A percentile compares a stretch with the other conserved stretches of the same genome.
phyloP scores from a whole-genome alignment of 1,139 yeast species.

The Zygosaccharomyces pseudobailii region DNA sequence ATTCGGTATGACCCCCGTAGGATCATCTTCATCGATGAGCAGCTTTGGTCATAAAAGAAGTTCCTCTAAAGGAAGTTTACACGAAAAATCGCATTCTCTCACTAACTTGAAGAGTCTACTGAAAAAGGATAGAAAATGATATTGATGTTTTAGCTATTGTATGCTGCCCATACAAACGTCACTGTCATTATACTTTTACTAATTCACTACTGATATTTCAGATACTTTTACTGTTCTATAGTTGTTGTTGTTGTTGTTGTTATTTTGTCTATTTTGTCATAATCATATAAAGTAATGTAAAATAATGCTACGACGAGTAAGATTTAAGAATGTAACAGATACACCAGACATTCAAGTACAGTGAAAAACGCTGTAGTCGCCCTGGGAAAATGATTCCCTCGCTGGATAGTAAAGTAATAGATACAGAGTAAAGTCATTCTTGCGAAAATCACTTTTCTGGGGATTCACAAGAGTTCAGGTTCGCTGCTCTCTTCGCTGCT shows the following conservation, averaged over 20 bases:
- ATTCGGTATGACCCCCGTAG: slow-evolving; percentile 28
- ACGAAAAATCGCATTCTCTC: slow-evolving; percentile 18
- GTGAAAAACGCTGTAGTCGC: neutral
- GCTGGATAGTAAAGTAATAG: too few species aligned
- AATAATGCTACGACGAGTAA: neutral
- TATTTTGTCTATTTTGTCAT: too few species aligned
- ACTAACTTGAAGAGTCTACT: slow-evolving; percentile 19
- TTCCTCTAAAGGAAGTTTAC: slow-evolving; percentile 7
- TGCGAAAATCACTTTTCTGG: neutral
- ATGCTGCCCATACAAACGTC: neutral
- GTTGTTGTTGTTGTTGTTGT: neutral
- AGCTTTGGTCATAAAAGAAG: slow-evolving; percentile 12
- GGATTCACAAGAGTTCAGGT: slow-evolving; percentile 9
- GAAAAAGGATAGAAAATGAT: slow-evolving; percentile 14
- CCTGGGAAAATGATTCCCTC: too few species aligned
- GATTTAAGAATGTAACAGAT: too few species aligned
- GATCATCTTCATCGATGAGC: slow-evolving; percentile 10
- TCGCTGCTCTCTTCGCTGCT: slow-evolving; percentile 47
- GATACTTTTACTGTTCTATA: neutral
- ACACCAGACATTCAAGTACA: neutral
- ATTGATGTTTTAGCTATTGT: neutral
- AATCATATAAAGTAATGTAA: neutral
- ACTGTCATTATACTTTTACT: neutral
- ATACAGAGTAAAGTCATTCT: too few species aligned
- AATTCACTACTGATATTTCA: neutral